These are phyloP conservation scores for Thalassiosira mediterranea DNA, from an alignment of 352 stramenopile genomes.

Conservation along the genomic window DNA sequence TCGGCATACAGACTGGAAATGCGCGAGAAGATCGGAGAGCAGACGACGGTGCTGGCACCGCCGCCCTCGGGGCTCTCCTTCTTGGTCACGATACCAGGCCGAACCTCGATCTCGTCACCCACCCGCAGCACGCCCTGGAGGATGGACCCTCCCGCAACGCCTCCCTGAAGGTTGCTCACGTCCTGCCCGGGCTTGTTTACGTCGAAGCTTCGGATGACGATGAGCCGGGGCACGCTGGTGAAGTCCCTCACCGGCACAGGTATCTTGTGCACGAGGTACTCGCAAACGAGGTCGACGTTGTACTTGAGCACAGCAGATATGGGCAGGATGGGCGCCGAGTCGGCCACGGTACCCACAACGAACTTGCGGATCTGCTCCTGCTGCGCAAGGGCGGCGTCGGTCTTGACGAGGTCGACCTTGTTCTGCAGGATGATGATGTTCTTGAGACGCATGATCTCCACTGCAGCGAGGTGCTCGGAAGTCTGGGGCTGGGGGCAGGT, in stretches of 20 bases:
- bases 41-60: constrained; percentile 74
- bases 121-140: constrained; percentile 96
- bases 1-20: constrained; percentile 98
- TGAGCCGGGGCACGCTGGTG: constrained; percentile 95
- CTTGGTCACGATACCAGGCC: constrained; percentile 98
- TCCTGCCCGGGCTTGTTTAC: constrained; percentile 99
- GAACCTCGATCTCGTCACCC: constrained; percentile 99
- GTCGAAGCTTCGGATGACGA: constrained; percentile 99
- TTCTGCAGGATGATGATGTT: constrained; percentile 99
- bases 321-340: constrained; percentile 98
- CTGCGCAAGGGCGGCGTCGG: constrained; percentile 95
- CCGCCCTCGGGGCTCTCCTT: constrained; percentile 90
- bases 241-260: constrained; percentile 98
- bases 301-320: constrained; percentile 99
- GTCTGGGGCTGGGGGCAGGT: constrained; percentile 99
- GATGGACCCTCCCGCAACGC: constrained; percentile 90
- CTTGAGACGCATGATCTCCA: constrained; percentile 99
- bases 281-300: constrained; percentile 99
- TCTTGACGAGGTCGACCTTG: constrained; percentile 99
- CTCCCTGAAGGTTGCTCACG: constrained; percentile 93
- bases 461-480: constrained; percentile 98
- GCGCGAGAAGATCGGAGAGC: constrained; percentile 84
- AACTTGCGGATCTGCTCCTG: constrained; percentile 95
- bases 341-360: constrained; percentile 91
- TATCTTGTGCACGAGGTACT: constrained; percentile 99